Conservation (phyloP, 371 early-diverging fungal genomes). For the Syncephalastrum sp. region DNA sequence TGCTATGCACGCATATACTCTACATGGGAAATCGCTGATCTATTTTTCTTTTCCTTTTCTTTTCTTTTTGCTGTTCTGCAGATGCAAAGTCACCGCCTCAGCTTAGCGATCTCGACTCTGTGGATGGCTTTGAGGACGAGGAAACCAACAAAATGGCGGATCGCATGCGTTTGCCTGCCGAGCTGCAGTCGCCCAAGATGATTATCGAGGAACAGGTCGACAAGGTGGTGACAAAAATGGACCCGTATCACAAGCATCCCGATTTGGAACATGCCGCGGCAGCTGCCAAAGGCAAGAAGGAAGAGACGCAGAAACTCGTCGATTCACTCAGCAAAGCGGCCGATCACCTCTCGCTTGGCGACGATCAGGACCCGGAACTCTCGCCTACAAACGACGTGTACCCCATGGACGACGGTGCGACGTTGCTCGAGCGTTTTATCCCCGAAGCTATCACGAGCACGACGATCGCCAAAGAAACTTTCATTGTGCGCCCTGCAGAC, state of each 20-base stretch:
- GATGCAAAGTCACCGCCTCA: too few species aligned
- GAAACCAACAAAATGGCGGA: constrained; percentile 20
- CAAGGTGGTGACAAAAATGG: constrained; percentile 48
- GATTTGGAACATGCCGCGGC: constrained; percentile 1
- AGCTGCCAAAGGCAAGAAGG: neutral
- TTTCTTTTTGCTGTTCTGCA: too few species aligned
- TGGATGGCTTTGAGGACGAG: constrained; percentile 50
- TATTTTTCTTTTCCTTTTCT: too few species aligned
- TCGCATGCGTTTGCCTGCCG: constrained; percentile 35
- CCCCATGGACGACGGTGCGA: constrained; percentile 39
- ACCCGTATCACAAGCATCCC: constrained; percentile 19
- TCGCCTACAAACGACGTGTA: constrained; percentile 33
- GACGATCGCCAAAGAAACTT: constrained; percentile 47
- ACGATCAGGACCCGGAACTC: neutral
- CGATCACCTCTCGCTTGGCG: neutral
- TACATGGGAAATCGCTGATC: neutral
- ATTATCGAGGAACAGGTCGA: constrained; percentile 56
- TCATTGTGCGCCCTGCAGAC: constrained; percentile 45
- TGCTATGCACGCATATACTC: too few species aligned
- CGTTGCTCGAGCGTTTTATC: constrained; percentile 38
- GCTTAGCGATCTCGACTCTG: too few species aligned
- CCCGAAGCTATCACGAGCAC: constrained; percentile 50
- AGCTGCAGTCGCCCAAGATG: constrained; percentile 52
- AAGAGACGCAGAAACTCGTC: neutral
- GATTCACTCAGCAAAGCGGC: neutral